Evolutionary conservation across 2,329 filamentous ascomycete species (phyloP), one percentile per base, ranked within the genome.

Genomic region (Penicillium capsulatum): DNA sequence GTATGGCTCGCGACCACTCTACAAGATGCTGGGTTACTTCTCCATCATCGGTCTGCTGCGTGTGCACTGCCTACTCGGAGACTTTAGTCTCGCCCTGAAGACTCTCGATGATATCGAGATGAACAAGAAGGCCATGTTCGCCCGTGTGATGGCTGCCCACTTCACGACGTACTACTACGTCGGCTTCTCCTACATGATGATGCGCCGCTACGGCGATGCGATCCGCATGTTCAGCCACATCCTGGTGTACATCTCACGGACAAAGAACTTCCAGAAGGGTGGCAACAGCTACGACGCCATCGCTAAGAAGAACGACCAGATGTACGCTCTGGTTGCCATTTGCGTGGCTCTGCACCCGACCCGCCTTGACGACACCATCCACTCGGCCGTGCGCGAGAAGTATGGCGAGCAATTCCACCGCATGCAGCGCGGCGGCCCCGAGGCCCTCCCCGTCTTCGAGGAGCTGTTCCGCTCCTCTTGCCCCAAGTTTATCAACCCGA

Each of bases 221-320:
- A 96, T 98, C 74, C 89, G 91, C 78, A 95, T 96, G 84, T 98
- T 98, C 82, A 94, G 87, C 77, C 92, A 98, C 79, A 98, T 98
- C 70, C 82, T 98, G 59, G 85, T 98, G 72, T 98, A 97, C 73
- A 90, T 98, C 54, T 95, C 89, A 56, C 80, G 92, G 61, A 98
- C 92, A 64, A 98, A 98, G 86, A 97, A 97, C 79, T 97, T 97
- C 82, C 92, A 98, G 74, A 98, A 97, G 83, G 94, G 90, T 68
- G 85, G 66, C 54, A 69, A 68, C 59, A 95, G 74, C 55, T 97
- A 95, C 74, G 92, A 98, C 70, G 94, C 88, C 50, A 96, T 97
- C 70, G 90, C 87, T 61, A 98, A 98, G 85, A 97, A 97, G 83
- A 97, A 95, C 70, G 92, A 98, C 70, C 92, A 98, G 77, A 97